Evolutionary conservation across 2,329 filamentous ascomycete species (phyloP), one percentile per base, ranked within the genome.

Genomic region (Botrytis porri): DNA sequence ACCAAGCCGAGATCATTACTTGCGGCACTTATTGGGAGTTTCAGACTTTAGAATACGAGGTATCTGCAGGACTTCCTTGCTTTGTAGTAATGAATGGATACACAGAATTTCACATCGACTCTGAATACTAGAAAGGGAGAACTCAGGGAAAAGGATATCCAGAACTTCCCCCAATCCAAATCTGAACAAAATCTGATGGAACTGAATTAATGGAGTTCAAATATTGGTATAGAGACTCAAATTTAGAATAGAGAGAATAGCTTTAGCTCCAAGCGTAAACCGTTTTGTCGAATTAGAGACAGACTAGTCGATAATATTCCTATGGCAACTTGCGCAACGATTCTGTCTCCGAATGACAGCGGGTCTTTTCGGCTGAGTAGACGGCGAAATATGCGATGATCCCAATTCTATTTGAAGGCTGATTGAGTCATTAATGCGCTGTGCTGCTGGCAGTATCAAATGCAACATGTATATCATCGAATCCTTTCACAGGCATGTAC

Each of bases 81-180:
- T 0, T n/a, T 20, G n/a, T 8, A 29, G 35, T 20, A 16, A 37
- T 37, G 64, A 43, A 39, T 29, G 29, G 48, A 63, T 43, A 29
- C n/a, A 9, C 25, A 43, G 8, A n/a, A 1, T 3, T 20, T 35
- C 9, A 25, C 9, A 43, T 18, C 0, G 6, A n/a, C 3, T 0
- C 3, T 37, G 6, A n/a, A 66, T 35, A n/a, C 37, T 10, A 9
- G 20, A 6, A 22, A 32, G 3, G n/a, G 6, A 51, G 12, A 51
- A 22, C 20, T n/a, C 6, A 25, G 35, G 51, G 48, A 1, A 3
- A 8, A 18, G 8, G 20, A 51, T 51, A 3, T 35, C 1, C 35
- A 29, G 43, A 66, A 39, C 5, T n/a, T 12, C 3, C 20, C 5
- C 51, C 0, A 2, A 1, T 43, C 29, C 4, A 3, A 7, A 35